phyloP scores from a whole-genome alignment of 2,329 filamentous ascomycete genomes.

The Botrytis galanthina region DNA sequence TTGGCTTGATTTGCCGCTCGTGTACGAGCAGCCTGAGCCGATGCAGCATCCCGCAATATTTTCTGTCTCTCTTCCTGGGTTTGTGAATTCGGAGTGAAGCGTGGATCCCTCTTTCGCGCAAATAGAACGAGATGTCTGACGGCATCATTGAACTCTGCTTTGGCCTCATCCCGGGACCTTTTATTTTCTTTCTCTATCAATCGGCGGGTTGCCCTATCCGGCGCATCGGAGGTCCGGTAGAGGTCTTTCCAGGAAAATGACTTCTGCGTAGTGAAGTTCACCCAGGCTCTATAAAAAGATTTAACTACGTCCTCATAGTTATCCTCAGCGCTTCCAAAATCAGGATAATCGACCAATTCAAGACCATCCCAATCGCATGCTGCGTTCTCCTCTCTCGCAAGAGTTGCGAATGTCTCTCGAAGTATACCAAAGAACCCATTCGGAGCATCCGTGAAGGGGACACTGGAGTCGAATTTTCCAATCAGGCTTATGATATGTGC shows the following conservation, averaged over 20 bases:
- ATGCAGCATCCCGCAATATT: slow-evolving; percentile 71
- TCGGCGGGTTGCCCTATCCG: slow-evolving; percentile 77
- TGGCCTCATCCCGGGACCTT: slow-evolving; percentile 74
- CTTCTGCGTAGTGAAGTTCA: slow-evolving; percentile 78
- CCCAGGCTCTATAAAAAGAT: slow-evolving; percentile 79
- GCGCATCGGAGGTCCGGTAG: slow-evolving; percentile 79
- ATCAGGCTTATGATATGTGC: slow-evolving; percentile 78
- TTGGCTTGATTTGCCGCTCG: slow-evolving; percentile 79
- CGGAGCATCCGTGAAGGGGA: slow-evolving; percentile 77
- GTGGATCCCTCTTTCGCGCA: slow-evolving; percentile 85
- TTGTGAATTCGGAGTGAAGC: slow-evolving; percentile 74
- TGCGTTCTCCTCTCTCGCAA: slow-evolving; percentile 76
- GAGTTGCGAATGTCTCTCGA: slow-evolving; percentile 71
- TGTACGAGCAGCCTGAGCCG: slow-evolving; percentile 79
- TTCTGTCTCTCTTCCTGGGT: slow-evolving; percentile 80
- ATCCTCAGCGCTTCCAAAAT: slow-evolving; percentile 77
- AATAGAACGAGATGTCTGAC: slow-evolving; percentile 84
- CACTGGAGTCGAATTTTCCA: slow-evolving; percentile 71
- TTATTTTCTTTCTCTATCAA: slow-evolving; percentile 96
- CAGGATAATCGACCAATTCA: slow-evolving; percentile 66
- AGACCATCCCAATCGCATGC: slow-evolving; percentile 68
- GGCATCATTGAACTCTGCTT: slow-evolving; percentile 88
- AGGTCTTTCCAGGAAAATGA: slow-evolving; percentile 86
- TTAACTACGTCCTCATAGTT: slow-evolving; percentile 73
- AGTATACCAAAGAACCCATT: slow-evolving; percentile 83